These are phyloP conservation scores for Hirsutella thompsonii DNA, from an alignment of 2,329 filamentous ascomycete genomes.

Conservation along the genomic window DNA sequence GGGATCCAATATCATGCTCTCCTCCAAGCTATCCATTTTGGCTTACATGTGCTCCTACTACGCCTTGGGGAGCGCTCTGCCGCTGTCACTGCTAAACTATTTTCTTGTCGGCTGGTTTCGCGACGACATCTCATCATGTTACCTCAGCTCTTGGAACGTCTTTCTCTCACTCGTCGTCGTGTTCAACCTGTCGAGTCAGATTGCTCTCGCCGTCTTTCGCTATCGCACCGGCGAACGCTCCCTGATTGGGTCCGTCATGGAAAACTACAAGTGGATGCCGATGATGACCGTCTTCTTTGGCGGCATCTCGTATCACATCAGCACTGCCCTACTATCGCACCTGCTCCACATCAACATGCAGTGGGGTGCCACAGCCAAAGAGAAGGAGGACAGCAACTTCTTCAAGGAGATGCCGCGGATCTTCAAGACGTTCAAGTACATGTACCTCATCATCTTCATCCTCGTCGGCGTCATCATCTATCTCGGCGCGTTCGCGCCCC, in stretches of 20 bases:
- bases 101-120: conserved; percentile 61
- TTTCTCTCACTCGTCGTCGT: conserved; percentile 51
- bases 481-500: conserved; percentile 29
- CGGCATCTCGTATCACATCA: conserved; percentile 28
- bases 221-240: conserved; percentile 44
- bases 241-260: conserved; percentile 25
- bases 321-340: conserved; percentile 26
- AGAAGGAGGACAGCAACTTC: conserved; percentile 42
- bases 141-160: conserved; percentile 53
- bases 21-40: conserved; percentile 59
- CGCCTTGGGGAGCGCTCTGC: conserved; percentile 53
- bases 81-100: conserved; percentile 58
- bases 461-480: conserved; percentile 37
- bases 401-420: conserved; percentile 42
- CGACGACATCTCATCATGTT: conserved; percentile 52
- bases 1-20: conserved; percentile 45
- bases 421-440: conserved; percentile 39
- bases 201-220: conserved; percentile 47
- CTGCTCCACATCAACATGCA: conserved; percentile 29
- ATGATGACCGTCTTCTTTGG: conserved; percentile 34
- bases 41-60: conserved; percentile 63
- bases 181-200: conserved; percentile 49
- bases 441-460: conserved; percentile 31
- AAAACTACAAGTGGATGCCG: conserved; percentile 49
- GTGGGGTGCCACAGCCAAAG: conserved; percentile 46